Evolutionary conservation across 2,329 filamentous ascomycete species (phyloP), one percentile per base, ranked within the genome.

Genomic region (Microcyclosporella mali): DNA sequence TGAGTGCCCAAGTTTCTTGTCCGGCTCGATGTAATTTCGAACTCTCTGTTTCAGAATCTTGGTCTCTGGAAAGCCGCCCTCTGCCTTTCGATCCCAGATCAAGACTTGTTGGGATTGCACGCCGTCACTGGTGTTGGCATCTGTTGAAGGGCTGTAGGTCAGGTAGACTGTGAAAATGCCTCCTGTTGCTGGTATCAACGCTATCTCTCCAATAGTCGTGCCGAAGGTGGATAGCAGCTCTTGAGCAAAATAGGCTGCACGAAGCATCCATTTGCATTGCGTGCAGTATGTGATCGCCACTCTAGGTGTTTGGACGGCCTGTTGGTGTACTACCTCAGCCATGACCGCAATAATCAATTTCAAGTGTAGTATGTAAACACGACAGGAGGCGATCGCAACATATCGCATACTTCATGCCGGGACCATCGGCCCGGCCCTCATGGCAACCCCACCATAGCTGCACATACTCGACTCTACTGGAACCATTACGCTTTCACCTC

Each of bases 221-320:
- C 79, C 79, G 69, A 98, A 98, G 1, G 90, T 98, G 1, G 88
- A 94, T 29, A 98, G 80, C 33, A 98, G 81, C 66, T 97, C 92
- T 73, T 97, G 92, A 37, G 84, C 90, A 65, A 85, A 95, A 86
- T 95, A 64, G 12, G 56, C 60, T 6, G 61, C 61, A 31, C 62
- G 44, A 6, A 58, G 50, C 50, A 59, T 56, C 58, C 60, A 63
- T 38, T 50, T 52, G 49, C 51, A 51, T 51, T 55, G 41, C 2
- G 41, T 25, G 9, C 21, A 25, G 29, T 31, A 44, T 32, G 41
- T 44, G 17, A 44, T 44, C 11, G 41, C 36, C 30, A 44, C 41
- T 21, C 41, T 29, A 2, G 37, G 45, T 21, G 21, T 25, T 25
- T 25, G 21, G 9, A 25, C 21, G 9, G 6, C 9, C 21, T 25